Base-by-base conservation (phyloP, 176 grass and related monocot genomes). In the Oropetium thomaeum region DNA sequence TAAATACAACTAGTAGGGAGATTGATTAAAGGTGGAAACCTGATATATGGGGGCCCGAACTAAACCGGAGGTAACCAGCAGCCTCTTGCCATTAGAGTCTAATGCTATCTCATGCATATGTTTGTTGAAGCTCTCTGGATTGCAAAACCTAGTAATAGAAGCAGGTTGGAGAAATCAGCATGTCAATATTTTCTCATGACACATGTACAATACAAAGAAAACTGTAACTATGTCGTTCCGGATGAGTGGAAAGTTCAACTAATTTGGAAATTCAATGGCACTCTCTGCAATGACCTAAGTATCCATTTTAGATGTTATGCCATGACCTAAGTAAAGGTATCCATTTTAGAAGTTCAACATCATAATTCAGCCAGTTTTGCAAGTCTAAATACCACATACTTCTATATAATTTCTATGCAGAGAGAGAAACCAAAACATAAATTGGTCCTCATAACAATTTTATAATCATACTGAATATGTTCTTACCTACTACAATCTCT, bases 11-110 rank as follows among this genome's bases (percentile, higher is more conserved):
- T 58, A 10, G 15, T 58, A 10, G 15, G 15, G 14, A 59, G 59
- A 67, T 31, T 47, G 2, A 58, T 37, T 52, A 55, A 20, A 49
- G 14, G 23, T 60, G 7, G 16, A 79, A 54, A 89, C 95, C 95
- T 98, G 86, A 22, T 98, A 98, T 78, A 98, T 94, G 3, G 95
- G 95, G 34, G 95, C 87, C 76, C 95, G 92, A 35, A 98, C 91
- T 76, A 89, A 93, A 77, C 91, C 95, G 0, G 91, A 98, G 17
- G 91, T 92, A 67, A 79, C 84, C 69, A 97, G 79, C 71, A 97
- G 75, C 71, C 88, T 93, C 81, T 88, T 92, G 75, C 90, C 90
- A 78, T 91, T 86, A 61, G 86, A 88, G 85, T 93, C 95, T 48
- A 97, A 78, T 43, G 91, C 77, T 74, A 94, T 89, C 65, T 94